Conservation (phyloP, 2,329 filamentous ascomycete genomes). For the Didymosphaeria variabile region DNA sequence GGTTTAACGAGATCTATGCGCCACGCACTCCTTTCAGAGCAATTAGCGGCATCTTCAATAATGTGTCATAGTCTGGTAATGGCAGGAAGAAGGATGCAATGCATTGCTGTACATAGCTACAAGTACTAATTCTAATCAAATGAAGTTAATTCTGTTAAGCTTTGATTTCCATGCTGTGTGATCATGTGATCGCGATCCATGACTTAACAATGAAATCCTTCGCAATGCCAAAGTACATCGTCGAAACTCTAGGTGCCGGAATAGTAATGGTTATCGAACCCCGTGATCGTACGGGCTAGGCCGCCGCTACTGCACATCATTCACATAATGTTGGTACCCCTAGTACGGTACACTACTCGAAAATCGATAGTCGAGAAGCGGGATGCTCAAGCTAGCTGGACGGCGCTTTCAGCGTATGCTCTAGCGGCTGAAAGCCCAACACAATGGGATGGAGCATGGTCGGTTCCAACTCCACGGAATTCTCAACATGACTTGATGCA, state of each 20-base stretch:
- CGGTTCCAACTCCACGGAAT: background rate
- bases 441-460: background rate
- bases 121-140: conserved; percentile 8
- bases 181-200: background rate
- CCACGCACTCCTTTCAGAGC: conserved; percentile 10
- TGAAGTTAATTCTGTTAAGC: background rate
- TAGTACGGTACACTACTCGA: background rate
- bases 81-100: background rate
- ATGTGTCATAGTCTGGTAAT: background rate
- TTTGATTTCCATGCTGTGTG: background rate
- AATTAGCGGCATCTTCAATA: conserved; percentile 7
- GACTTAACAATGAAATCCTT: no score
- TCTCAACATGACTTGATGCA: background rate
- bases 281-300: background rate
- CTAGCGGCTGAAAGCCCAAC: background rate
- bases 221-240: background rate
- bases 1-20: background rate
- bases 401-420: background rate
- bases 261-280: background rate
- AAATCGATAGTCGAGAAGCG: conserved; percentile 7
- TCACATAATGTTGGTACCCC: background rate
- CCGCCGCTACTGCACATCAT: background rate
- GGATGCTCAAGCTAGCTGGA: background rate
- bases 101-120: conserved; percentile 4
- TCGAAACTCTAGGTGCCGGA: background rate